Evolutionary conservation across 495 filamentous ascomycete genomes (phyloP).

Genomic region (Elaphomyces granulatus): DNA sequence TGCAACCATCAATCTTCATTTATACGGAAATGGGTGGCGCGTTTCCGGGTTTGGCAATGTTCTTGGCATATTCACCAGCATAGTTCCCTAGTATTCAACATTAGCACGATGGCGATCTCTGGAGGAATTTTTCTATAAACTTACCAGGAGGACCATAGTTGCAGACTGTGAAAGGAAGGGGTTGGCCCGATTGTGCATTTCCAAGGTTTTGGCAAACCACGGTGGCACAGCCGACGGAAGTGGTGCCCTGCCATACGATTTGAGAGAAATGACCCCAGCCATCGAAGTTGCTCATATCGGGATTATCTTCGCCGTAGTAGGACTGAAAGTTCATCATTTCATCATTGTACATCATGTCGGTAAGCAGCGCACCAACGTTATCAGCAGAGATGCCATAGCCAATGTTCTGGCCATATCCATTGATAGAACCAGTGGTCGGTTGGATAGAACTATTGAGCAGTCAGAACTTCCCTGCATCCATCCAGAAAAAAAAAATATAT

Average conservation of each 20-base stretch:
- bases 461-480: too few species aligned
- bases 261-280: slow-evolving; percentile 81
- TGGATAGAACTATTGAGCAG: too few species aligned
- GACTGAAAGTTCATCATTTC: slow-evolving; percentile 42
- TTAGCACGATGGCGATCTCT: slow-evolving; percentile 12
- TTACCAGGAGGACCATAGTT: slow-evolving; percentile 67
- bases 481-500: too few species aligned
- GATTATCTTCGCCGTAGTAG: slow-evolving; percentile 31
- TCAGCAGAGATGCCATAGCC: slow-evolving; percentile 31
- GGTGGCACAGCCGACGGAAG: slow-evolving; percentile 58
- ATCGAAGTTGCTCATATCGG: slow-evolving; percentile 47
- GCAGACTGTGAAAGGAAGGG: slow-evolving; percentile 62
- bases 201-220: slow-evolving; percentile 37
- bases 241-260: slow-evolving; percentile 68
- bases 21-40: too few species aligned
- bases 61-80: slow-evolving; percentile 45
- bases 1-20: too few species aligned
- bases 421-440: slow-evolving; percentile 23
- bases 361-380: slow-evolving; percentile 49
- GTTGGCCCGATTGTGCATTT: slow-evolving; percentile 31
- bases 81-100: slow-evolving; percentile 43
- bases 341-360: slow-evolving; percentile 71
- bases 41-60: slow-evolving; percentile 48
- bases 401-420: slow-evolving; percentile 79
- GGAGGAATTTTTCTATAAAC: too few species aligned